These are phyloP conservation scores for Hirschioporus abietinus DNA, from an alignment of 768 basidiomycete genomes.

Conservation along the genomic window DNA sequence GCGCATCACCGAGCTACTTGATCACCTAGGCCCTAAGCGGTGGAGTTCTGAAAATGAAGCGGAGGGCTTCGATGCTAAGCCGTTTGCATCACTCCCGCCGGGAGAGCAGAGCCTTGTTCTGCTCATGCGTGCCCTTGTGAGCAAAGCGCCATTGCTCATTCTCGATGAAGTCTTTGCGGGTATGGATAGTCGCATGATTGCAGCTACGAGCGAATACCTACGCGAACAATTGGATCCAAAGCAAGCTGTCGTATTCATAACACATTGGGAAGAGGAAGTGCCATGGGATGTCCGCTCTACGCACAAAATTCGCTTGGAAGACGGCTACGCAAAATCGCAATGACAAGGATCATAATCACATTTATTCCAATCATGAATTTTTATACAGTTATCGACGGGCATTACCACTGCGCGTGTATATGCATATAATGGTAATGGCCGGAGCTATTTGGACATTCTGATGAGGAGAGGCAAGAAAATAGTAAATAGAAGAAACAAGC, in stretches of 20 bases:
- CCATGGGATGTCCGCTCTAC: conserved; percentile 70
- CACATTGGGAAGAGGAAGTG: conserved; percentile 89
- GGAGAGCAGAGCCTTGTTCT: conserved; percentile 80
- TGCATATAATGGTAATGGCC: no score
- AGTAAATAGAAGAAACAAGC: not conserved
- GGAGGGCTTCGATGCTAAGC: conserved; percentile 38
- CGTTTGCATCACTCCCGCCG: conserved; percentile 61
- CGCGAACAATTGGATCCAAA: conserved; percentile 35
- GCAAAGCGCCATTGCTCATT: conserved; percentile 65
- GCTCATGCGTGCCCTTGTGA: conserved; percentile 81
- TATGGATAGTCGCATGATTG: conserved; percentile 79
- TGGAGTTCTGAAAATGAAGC: conserved; percentile 34
- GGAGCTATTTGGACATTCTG: no score
- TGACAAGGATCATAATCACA: not conserved
- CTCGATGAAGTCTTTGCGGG: conserved; percentile 93
- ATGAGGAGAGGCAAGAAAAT: no score
- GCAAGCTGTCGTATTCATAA: conserved; percentile 82
- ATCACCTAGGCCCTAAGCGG: conserved; percentile 53
- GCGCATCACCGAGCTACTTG: conserved; percentile 48
- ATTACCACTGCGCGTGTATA: not conserved
- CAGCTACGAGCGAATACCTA: conserved; percentile 57
- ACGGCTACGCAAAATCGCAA: conserved; percentile 24
- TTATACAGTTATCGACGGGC: not conserved
- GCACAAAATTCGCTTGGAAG: conserved; percentile 30
- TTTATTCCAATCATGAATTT: not conserved